A percentile compares a stretch with the other conserved stretches of the same genome.
Conservation (phyloP, 106 monocot genomes). For the Cymbidium sinense region DNA sequence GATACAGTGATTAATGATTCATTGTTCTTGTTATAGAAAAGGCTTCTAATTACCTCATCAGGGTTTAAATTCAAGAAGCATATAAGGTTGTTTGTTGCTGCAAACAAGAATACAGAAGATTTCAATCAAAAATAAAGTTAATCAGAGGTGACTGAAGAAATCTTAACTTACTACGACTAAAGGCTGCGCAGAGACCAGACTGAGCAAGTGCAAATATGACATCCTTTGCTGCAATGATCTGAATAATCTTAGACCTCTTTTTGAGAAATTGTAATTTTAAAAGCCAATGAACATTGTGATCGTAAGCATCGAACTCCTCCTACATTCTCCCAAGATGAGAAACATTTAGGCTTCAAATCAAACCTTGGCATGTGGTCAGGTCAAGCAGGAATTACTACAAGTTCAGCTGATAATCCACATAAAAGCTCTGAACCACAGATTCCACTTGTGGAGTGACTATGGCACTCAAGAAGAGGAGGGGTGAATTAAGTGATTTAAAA, state of each 20-base stretch:
- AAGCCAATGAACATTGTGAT: conserved; percentile 73
- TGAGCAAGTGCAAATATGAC: conserved; percentile 77
- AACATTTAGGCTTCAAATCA: no score
- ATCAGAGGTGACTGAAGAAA: conserved; percentile 9
- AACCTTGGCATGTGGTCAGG: background rate
- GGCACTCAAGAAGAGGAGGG: no score
- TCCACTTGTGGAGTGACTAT: no score
- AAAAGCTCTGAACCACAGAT: background rate
- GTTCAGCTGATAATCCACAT: background rate
- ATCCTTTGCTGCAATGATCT: conserved; percentile 87
- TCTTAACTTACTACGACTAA: conserved; percentile 61
- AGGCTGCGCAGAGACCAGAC: conserved; percentile 79
- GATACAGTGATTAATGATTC: conserved; percentile 88
- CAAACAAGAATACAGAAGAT: no score
- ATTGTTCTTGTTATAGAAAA: conserved; percentile 91
- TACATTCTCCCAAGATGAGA: conserved; percentile 15
- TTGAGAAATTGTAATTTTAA: conserved; percentile 66
- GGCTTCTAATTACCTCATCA: conserved; percentile 90
- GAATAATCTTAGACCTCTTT: conserved; percentile 75
- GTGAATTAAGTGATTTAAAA: no score
- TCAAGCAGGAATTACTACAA: background rate
- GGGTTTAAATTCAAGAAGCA: conserved; percentile 81
- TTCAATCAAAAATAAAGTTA: conserved; percentile 8
- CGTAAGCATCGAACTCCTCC: conserved; percentile 92
- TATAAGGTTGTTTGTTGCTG: conserved; percentile 80